Evolutionary conservation across 2,329 filamentous ascomycete species (phyloP), one percentile per base, ranked within the genome.

Genomic region (Ambrosiella cleistominuta): DNA sequence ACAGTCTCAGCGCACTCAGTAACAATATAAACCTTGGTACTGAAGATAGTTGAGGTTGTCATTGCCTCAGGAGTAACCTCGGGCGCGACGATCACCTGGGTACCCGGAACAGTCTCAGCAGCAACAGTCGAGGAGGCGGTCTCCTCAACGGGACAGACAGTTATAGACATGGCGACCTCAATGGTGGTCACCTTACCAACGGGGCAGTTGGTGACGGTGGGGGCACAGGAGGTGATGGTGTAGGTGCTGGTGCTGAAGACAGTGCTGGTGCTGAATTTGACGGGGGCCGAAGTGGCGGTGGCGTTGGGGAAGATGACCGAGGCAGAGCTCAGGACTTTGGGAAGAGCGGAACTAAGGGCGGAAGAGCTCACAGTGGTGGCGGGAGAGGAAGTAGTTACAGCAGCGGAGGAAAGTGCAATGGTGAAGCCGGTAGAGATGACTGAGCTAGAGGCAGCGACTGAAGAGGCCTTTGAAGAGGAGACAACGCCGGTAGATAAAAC

Each of bases 1-100:
- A 73, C 66, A 13, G 65, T 64, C 13, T 77, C 70, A 53, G 71
- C 73, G 67, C 78, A 81, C 45, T 74, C 75, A 64, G 75, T 80
- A 67, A 80, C 71, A 63, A 78, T 82, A 62, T 76, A 71, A 62
- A 79, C 65, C 12, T 63, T 63, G 15, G 70, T 73, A 55, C 68
- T 68, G 64, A 67, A 72, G 56, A 74, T 66, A n/a, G 69, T 70
- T 57, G 69, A 71, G 36, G 69, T 71, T 37, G 64, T 65, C 57
- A 55, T 37, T 4, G 44, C 35, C 17, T 44, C 17, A 53, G 39
- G 44, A n/a, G 49, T 44, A 11, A 45, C 19, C 39, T 54, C 19
- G 12, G 49, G 51, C 0, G 50, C 7, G 7, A 50, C 36, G 8
- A 17, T 54, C 3, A 57, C 47, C 4, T 19, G 19, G 12, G 47